Conservation (phyloP, 2,329 filamentous ascomycete genomes). For the Cladosporium sp. region DNA sequence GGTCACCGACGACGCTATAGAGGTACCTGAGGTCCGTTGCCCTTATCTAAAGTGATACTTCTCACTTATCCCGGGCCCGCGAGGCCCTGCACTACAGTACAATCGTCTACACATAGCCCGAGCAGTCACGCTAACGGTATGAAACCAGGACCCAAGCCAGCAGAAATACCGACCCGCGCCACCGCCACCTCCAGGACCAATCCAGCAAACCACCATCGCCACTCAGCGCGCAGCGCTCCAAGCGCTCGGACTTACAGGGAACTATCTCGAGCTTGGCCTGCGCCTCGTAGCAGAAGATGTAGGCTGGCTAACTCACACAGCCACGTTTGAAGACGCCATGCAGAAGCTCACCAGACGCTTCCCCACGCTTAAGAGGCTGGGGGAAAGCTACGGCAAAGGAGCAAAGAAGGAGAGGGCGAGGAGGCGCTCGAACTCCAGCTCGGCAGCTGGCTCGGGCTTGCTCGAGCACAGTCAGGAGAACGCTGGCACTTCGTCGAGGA, state of each 20-base stretch:
- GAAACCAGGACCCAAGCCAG: not conserved
- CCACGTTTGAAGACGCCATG: not conserved
- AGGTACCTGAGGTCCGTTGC: not conserved
- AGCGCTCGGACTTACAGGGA: not conserved
- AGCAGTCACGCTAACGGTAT: not conserved
- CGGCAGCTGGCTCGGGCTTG: too few species aligned
- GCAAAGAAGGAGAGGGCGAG: not conserved
- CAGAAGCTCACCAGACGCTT: not conserved
- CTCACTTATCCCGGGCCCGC: not conserved
- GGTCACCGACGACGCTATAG: not conserved
- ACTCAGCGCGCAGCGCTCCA: not conserved
- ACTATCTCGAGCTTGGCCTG: not conserved
- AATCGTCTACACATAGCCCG: too few species aligned
- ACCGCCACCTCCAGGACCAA: not conserved
- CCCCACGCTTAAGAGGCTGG: not conserved
- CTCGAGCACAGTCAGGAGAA: too few species aligned
- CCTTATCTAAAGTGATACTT: not conserved
- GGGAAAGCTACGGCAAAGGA: not conserved
- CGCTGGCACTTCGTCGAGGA: not conserved
- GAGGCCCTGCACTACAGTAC: not conserved
- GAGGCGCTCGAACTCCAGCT: not conserved
- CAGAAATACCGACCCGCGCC: not conserved
- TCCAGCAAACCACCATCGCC: not conserved
- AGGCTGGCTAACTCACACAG: conserved; percentile 1
- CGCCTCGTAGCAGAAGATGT: not conserved